Conservation (phyloP, 768 basidiomycete species). For the Mrakia blollopis region DNA sequence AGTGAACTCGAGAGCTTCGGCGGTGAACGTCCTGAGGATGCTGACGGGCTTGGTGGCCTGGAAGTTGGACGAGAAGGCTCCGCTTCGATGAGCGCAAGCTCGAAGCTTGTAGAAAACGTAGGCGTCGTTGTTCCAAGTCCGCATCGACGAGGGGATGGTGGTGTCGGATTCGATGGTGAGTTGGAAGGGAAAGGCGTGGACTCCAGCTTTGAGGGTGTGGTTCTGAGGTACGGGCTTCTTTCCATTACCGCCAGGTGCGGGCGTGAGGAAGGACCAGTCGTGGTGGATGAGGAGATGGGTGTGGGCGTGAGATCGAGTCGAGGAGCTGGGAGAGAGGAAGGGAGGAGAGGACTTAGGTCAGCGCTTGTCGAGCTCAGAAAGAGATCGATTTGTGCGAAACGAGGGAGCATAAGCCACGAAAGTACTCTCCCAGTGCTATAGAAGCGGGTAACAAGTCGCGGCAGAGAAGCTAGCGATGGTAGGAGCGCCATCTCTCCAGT, state of each 20-base stretch:
- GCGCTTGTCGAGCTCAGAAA: neutral
- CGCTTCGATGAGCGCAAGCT: conserved; percentile 72
- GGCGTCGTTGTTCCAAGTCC: conserved; percentile 53
- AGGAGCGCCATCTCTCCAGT: too few relatives aligned
- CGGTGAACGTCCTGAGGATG: conserved; percentile 66
- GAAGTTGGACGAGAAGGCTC: conserved; percentile 61
- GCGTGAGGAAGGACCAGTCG: conserved; percentile 80
- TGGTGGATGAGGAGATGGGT: conserved; percentile 63
- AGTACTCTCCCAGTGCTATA: too few relatives aligned
- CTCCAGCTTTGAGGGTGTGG: conserved; percentile 93
- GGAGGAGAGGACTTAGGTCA: neutral
- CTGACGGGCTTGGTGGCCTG: conserved; percentile 58
- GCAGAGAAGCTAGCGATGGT: too few relatives aligned
- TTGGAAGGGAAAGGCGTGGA: conserved; percentile 80
- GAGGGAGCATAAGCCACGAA: too few relatives aligned
- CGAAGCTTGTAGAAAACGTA: conserved; percentile 82
- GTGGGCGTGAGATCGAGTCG: conserved; percentile 43
- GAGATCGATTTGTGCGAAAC: neutral
- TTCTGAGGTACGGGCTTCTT: conserved; percentile 53
- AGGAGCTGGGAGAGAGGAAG: conserved; percentile 30
- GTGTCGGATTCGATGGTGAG: conserved; percentile 72
- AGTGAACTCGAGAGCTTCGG: conserved; percentile 88
- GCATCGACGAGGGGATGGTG: conserved; percentile 71
- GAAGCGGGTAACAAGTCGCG: too few relatives aligned
- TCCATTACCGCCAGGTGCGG: conserved; percentile 49